phyloP scores from a whole-genome alignment of 2,329 filamentous ascomycete species.

The Calonectria hongkongensis region DNA sequence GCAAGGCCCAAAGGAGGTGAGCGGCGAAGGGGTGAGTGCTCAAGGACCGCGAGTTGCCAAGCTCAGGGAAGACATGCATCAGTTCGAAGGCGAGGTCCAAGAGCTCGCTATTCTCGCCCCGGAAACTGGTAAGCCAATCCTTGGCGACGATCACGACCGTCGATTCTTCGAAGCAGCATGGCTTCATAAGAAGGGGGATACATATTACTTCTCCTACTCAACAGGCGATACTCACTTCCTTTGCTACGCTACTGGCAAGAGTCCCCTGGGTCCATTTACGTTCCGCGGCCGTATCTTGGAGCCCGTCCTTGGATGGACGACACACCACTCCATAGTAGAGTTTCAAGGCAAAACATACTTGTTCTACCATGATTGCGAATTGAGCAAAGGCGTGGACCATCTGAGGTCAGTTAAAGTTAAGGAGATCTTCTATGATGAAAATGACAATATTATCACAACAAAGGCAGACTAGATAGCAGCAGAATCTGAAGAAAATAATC shows the following conservation, averaged over 20 bases:
- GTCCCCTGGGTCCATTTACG: slow-evolving; percentile 82
- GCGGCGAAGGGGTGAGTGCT: slow-evolving; percentile 72
- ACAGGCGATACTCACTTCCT: slow-evolving; percentile 87
- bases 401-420: slow-evolving; percentile 83
- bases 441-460: slow-evolving; percentile 75
- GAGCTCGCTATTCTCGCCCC: slow-evolving; percentile 80
- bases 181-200: slow-evolving; percentile 82
- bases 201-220: slow-evolving; percentile 86
- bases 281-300: slow-evolving; percentile 83
- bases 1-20: slow-evolving; percentile 76
- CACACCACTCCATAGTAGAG: slow-evolving; percentile 86
- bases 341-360: slow-evolving; percentile 83
- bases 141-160: slow-evolving; percentile 81
- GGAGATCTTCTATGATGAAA: slow-evolving; percentile 82
- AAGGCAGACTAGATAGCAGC: slow-evolving; percentile 50
- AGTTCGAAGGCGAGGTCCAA: slow-evolving; percentile 72
- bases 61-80: slow-evolving; percentile 79
- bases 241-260: slow-evolving; percentile 79
- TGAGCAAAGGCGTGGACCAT: slow-evolving; percentile 82
- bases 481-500: neutral
- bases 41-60: slow-evolving; percentile 80
- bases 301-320: slow-evolving; percentile 87
- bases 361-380: slow-evolving; percentile 84
- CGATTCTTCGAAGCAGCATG: slow-evolving; percentile 89
- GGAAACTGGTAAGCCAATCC: slow-evolving; percentile 75